Base-by-base conservation (phyloP, 768 basidiomycete genomes). In the Nidularia pulvinata region DNA sequence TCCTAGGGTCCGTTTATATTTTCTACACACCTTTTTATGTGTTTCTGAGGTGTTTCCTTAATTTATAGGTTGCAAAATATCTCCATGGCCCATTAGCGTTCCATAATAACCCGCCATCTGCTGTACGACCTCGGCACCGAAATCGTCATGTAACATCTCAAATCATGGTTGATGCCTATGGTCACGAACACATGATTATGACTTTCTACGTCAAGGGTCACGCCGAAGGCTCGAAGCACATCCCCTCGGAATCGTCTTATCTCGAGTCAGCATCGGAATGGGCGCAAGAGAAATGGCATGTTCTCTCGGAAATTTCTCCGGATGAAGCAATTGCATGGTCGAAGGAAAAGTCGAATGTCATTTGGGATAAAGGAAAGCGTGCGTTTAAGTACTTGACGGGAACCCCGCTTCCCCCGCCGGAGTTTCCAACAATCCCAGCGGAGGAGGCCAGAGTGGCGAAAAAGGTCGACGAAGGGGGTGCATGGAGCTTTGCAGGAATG, bases 111-210 rank as follows among this genome's bases (percentile, higher is more conserved):
- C 88, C 90, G 0, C 91, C 92, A 2, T 85, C 88, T n/a, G 68
- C 76, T 37, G 65, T 80, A 50, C 84, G 91, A 32, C 92, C 92
- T 10, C 82, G 91, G 51, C 92, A 93, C 63, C 83, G 92, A 16
- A 89, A 91, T 60, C 83, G 89, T 61, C 88, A 89, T 70, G 88
- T 93, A 44, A 83, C 83, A 6, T 92, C 91, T 16, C 87, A 91
- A 55, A 79, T 92, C 56, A 83, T 83, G 54, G 71, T 89, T 25
- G 92, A 94, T 65, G 70, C 85, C 9, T 63, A 80, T 7, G 92
- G 92, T 1, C 81, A 84, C 42, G 91, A 93, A 65, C 92, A 93
- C 59, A 85, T 94, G 83, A 78, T 91, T 33, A 78, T 94, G 65
- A 87, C 87, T 44, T 94, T 94, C 69, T 94, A 87, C 59, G 78